Evolutionary conservation across 2,329 filamentous ascomycete species (phyloP), one percentile per base, ranked within the genome.

Genomic region (Pseudogymnoascus sp.): DNA sequence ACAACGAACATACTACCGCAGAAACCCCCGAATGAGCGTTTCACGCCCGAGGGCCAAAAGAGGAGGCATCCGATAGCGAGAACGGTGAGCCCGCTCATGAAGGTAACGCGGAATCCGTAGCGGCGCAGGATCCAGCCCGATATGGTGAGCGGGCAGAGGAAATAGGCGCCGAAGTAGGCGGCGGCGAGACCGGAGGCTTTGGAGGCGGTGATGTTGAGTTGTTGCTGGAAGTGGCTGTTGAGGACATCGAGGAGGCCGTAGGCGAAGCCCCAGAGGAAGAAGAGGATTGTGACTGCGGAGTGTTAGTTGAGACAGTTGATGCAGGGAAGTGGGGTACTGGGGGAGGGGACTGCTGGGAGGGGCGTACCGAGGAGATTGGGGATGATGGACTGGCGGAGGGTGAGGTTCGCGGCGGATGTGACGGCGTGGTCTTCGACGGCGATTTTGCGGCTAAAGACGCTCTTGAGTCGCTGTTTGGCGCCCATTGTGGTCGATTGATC

Each of bases 51-150:
- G 1, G 80, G 81, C 80, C 79, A 82, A 74, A 81, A 81, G 71
- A 81, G 80, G 18, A 82, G 77, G 18, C 81, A 80, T 5, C 81
- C 81, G 38, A 83, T 60, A 39, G 77, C 85, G 71, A 90, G 90
- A 47, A 90, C 79, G 62, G 74, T 77, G 8, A 91, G 77, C 30
- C 88, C 84, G 69, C 81, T 79, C 64, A 87, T 86, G 70, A 87
- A 87, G 3, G 84, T 84, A 58, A 79, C 80, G 47, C 83, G 79
- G 70, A 85, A 87, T 22, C 84, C 83, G 66, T 78, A 87, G 64
- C 79, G 79, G 35, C 85, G 80, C 4, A 87, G 74, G 66, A 87
- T 81, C 83, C 83, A 87, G 60, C 85, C 84, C 16, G 87, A 83
- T 58, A 76, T 67, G 63, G 86, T 81, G 63, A 87, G 78, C 62